phyloP scores from a whole-genome alignment of 345 rosid genomes.

The Eucalyptus coolabah region DNA sequence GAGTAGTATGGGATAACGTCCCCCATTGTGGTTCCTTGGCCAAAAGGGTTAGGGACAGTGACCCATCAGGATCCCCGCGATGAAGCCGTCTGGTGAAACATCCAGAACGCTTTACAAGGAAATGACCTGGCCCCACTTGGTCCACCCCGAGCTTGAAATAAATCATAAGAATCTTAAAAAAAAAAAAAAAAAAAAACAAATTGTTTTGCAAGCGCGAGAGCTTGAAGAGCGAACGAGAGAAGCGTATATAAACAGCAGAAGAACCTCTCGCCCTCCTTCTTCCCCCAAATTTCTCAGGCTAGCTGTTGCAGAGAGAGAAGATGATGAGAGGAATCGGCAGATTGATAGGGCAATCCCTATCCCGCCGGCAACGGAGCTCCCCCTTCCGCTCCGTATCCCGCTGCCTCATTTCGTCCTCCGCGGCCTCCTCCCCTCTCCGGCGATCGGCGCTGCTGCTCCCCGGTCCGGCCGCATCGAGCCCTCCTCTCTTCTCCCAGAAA shows the following conservation, averaged over 20 bases:
- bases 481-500: neutral
- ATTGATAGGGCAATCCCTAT: neutral
- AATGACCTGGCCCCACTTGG: too few species aligned
- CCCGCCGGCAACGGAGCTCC: neutral
- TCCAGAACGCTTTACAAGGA: too few species aligned
- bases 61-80: too few species aligned
- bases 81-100: too few species aligned
- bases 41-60: too few species aligned
- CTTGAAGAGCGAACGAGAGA: neutral
- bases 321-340: neutral
- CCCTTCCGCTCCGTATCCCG: constrained; percentile 3
- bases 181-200: neutral
- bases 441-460: neutral
- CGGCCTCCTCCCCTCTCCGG: neutral
- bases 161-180: accelerated
- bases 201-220: neutral
- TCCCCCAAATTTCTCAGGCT: neutral
- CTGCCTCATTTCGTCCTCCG: constrained; percentile 1
- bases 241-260: neutral
- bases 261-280: neutral
- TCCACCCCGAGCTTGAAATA: too few species aligned
- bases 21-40: too few species aligned
- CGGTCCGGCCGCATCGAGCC: neutral
- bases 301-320: neutral
- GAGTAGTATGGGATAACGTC: too few species aligned